Evolutionary conservation across 345 rosid genomes (phyloP), one percentile per base, ranked within the genome.

Genomic region (Salix udensis): DNA sequence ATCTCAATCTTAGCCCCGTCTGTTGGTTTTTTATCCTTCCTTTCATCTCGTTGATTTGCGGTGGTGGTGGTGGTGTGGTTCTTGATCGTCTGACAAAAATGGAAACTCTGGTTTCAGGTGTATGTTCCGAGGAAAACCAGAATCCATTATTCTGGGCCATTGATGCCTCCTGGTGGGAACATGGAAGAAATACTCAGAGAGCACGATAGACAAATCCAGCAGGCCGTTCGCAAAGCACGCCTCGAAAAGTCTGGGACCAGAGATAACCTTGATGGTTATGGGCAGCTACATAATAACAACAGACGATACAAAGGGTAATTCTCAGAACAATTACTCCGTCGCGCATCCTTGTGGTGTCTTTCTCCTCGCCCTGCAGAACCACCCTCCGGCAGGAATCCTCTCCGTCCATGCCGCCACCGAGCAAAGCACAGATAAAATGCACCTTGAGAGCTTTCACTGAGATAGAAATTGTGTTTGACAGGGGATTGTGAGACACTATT

Each of bases 131-230:
- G 82, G 89, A 94, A 91, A 83, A 93, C 79, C 83, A 91, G 90
- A 83, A 88, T 91, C 70, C 91, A 93, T 64, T 93, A 60, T 83
- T 93, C 98, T 4, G 99, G 99, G 78, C 99, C 99, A 10, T 77
- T 96, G 89, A 85, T 93, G 86, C 92, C 98, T 79, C 90, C 91
- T 2, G 98, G 97, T 28, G 95, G 94, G 58, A 93, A 89, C 86
- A 89, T 92, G 13, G 97, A 96, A 10, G 99, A 91, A 21, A 79
- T 92, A 79, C 90, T 96, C 26, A 92, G 84, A 83, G 98, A 93
- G 72, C 99, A 96, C 23, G 99, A 93, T 82, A 89, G 93, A 79
- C 96, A 87, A 70, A 92, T 96, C 81, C 99, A 93, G 80, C 91
- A 91, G 64, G 98, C 95, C 53, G 94, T 96, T 30, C 94, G 97